Percentiles rank a stretch among this genome's conserved stretches.
phyloP scores from a whole-genome alignment of 2,329 filamentous ascomycete species.

The Cercospora zeina region DNA sequence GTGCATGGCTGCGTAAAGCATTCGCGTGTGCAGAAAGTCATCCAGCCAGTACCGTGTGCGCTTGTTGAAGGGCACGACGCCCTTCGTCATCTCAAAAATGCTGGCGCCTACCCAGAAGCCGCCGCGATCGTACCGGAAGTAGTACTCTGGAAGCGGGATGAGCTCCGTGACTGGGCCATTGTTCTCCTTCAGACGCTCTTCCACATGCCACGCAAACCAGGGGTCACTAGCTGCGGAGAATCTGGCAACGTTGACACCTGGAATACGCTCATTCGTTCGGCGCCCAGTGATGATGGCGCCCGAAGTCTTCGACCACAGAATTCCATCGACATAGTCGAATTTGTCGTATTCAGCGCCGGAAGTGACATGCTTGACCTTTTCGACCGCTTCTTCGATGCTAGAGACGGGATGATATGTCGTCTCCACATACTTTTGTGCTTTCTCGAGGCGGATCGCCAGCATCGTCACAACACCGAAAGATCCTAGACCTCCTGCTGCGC shows the following conservation, averaged over 20 bases:
- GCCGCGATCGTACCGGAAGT: conserved; percentile 71
- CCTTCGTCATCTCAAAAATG: conserved; percentile 59
- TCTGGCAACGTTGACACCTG: conserved; percentile 27
- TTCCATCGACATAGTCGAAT: conserved; percentile 55
- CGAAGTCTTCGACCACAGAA: conserved; percentile 49
- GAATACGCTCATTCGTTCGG: conserved; percentile 40
- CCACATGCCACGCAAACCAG: conserved; percentile 54
- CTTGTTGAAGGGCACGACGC: conserved; percentile 64
- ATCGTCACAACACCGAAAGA: conserved; percentile 66
- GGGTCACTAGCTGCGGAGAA: conserved; percentile 51
- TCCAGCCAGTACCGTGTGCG: conserved; percentile 63
- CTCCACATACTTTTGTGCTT: conserved; percentile 52
- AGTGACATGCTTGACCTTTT: conserved; percentile 43
- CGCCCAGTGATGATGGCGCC: conserved; percentile 50
- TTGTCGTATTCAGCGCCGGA: conserved; percentile 39
- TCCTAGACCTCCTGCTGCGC: conserved; percentile 65
- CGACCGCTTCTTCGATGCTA: conserved; percentile 47
- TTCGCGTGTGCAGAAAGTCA: conserved; percentile 63
- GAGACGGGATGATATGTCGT: conserved; percentile 50
- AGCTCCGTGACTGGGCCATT: conserved; percentile 52
- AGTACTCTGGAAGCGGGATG: conserved; percentile 64
- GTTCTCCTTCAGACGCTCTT: conserved; percentile 43
- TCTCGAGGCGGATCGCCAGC: conserved; percentile 51
- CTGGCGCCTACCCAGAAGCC: conserved; percentile 67
- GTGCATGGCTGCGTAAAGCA: conserved; percentile 67